Percentiles rank a stretch among this genome's conserved stretches.
These are phyloP conservation scores for Picea glauca DNA, from an alignment of 75 land plant genomes.

Conservation along the genomic window DNA sequence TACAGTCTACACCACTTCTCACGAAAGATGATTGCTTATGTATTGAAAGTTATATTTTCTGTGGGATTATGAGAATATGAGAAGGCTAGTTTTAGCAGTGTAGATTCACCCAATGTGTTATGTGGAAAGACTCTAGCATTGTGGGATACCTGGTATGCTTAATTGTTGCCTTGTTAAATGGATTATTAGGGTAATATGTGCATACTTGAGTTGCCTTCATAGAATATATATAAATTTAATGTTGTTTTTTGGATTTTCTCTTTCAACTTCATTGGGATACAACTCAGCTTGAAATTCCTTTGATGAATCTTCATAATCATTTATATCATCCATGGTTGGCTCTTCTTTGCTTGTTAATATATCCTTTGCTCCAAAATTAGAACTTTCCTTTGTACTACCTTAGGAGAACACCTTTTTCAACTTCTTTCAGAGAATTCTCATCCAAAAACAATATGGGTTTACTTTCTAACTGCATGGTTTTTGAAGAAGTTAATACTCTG, in stretches of 20 bases:
- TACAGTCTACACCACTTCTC: neutral
- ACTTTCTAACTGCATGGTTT: no score
- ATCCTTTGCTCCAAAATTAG: no score
- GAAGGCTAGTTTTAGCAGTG: neutral
- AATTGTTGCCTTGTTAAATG: neutral
- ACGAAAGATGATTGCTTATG: neutral
- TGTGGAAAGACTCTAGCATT: neutral
- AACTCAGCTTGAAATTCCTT: no score
- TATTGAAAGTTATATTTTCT: neutral
- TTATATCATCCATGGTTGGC: no score
- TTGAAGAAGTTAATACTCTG: no score
- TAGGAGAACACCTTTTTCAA: no score
- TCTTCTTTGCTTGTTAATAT: no score
- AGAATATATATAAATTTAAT: neutral
- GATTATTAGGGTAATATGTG: neutral
- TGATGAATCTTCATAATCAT: no score
- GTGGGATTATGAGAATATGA: neutral
- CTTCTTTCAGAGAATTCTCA: no score
- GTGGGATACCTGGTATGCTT: neutral
- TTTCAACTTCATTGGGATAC: no score
- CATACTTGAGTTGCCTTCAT: neutral
- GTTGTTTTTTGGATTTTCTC: neutral
- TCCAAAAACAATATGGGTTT: no score
- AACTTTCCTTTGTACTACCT: no score
- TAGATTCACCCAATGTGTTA: neutral